Evolutionary conservation across 768 basidiomycete species (phyloP).

Genomic region (Hericium alpestre): DNA sequence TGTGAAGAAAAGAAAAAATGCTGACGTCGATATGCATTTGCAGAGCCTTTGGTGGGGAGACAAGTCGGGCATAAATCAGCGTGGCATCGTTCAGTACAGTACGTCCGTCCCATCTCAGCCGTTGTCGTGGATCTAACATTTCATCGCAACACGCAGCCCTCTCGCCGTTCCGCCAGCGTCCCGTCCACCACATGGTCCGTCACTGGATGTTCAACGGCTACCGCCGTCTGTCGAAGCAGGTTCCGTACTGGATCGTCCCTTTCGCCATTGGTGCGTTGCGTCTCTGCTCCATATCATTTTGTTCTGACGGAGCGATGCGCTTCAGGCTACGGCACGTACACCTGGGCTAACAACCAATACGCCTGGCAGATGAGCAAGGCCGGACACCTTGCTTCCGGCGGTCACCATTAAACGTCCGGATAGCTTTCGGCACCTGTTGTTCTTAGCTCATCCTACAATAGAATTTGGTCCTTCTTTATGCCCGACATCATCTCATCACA

Average conservation of each 20-base stretch:
- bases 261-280: constrained; percentile 54
- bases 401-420: constrained; percentile 1
- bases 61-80: constrained; percentile 50
- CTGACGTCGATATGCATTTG: background rate
- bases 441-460: no score
- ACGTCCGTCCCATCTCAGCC: constrained; percentile 22
- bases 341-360: constrained; percentile 61
- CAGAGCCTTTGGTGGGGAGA: constrained; percentile 90
- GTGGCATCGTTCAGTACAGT: constrained; percentile 73
- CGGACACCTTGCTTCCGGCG: constrained; percentile 42
- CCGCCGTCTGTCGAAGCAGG: constrained; percentile 57
- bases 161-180: constrained; percentile 67
- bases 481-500: no score
- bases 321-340: constrained; percentile 65
- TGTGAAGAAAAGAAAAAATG: background rate
- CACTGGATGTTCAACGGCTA: constrained; percentile 79
- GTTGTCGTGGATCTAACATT: background rate
- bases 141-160: constrained; percentile 36
- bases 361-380: constrained; percentile 64
- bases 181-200: constrained; percentile 56
- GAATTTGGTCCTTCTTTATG: no score
- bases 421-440: no score
- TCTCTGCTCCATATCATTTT: background rate
- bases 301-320: background rate
- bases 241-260: constrained; percentile 68